phyloP scores from a whole-genome alignment of 352 stramenopile species.

The Bremia lactucae region DNA sequence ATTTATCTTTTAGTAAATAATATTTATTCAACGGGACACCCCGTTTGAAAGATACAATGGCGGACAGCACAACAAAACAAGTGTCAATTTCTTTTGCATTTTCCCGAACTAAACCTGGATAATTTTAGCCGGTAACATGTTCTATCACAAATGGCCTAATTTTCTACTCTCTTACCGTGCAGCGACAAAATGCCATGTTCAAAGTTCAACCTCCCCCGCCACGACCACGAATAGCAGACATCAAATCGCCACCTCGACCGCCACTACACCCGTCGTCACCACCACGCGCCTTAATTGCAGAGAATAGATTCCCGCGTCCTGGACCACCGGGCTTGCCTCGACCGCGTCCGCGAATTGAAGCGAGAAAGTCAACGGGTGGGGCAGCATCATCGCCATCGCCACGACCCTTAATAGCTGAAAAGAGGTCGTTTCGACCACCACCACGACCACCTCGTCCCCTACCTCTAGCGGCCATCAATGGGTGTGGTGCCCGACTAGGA shows the following conservation, averaged over 20 bases:
- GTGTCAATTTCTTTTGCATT: too few relatives aligned
- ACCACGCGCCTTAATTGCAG: conserved; percentile 44
- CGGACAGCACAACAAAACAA: too few relatives aligned
- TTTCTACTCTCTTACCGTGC: too few relatives aligned
- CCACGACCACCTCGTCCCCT: conserved; percentile 20
- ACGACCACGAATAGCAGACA: conserved; percentile 45
- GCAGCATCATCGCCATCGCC: conserved; percentile 34
- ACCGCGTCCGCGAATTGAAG: conserved; percentile 47
- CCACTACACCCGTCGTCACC: conserved; percentile 18
- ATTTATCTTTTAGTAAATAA: too few relatives aligned
- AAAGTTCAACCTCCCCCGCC: conserved; percentile 15
- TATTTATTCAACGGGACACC: too few relatives aligned
- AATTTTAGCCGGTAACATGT: too few relatives aligned
- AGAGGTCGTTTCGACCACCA: conserved; percentile 38
- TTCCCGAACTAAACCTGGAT: too few relatives aligned
- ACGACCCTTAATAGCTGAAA: conserved; percentile 41
- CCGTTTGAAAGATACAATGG: too few relatives aligned
- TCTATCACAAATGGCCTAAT: too few relatives aligned
- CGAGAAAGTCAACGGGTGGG: conserved; percentile 32
- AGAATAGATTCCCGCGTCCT: conserved; percentile 48
- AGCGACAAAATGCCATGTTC: too few relatives aligned
- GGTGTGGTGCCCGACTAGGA: conserved; percentile 29
- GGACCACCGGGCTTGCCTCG: conserved; percentile 32
- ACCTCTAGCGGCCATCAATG: conserved; percentile 35
- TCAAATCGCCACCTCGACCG: conserved; percentile 34